Evolutionary conservation across 768 basidiomycete species (phyloP).

Genomic region (Russula lepida): DNA sequence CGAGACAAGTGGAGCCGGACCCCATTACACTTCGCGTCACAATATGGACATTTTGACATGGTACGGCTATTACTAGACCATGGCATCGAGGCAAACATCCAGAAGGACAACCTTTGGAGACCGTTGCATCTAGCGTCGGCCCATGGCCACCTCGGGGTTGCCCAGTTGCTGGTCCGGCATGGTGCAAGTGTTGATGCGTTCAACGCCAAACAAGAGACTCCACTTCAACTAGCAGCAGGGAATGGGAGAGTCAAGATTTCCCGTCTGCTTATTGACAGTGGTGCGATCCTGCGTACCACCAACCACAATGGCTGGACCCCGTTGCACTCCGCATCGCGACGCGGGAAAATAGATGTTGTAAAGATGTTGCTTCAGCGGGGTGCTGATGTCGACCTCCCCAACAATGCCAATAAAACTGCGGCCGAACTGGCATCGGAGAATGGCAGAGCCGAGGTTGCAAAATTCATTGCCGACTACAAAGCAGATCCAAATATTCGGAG

Average conservation of each 20-base stretch:
- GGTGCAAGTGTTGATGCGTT: background rate
- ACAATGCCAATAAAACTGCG: background rate
- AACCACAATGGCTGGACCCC: background rate
- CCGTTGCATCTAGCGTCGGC: background rate
- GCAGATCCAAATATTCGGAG: background rate
- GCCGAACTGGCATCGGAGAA: background rate
- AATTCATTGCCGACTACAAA: background rate
- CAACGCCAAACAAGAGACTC: background rate
- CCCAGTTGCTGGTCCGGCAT: background rate
- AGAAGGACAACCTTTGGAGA: background rate
- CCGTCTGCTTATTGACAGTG: background rate
- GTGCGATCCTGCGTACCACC: background rate
- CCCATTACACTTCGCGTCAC: background rate
- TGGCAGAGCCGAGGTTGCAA: background rate
- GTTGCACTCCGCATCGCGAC: background rate
- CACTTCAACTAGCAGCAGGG: background rate
- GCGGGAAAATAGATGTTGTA: background rate
- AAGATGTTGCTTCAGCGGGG: background rate
- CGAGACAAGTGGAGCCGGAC: background rate
- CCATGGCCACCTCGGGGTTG: background rate
- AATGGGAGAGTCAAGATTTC: background rate
- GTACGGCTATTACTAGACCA: background rate
- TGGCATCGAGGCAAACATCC: background rate
- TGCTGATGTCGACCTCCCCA: background rate
- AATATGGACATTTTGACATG: background rate